A percentile compares a stretch with the other conserved stretches of the same genome.
Evolutionary conservation across 2,329 filamentous ascomycete species (phyloP).

Genomic region (Penicillium janthinellum): DNA sequence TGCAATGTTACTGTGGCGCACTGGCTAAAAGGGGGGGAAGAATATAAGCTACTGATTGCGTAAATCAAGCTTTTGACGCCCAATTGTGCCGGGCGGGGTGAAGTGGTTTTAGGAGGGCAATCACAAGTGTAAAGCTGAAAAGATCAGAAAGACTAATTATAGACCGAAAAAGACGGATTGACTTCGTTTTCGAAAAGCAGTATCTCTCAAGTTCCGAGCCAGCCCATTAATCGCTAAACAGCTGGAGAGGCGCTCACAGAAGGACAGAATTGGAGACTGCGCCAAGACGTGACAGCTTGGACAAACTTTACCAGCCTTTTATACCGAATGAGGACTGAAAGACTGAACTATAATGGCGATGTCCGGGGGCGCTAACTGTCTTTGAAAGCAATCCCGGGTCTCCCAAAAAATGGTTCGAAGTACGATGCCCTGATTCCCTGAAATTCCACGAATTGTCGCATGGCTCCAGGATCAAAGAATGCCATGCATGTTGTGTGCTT

Average conservation of each 20-base stretch:
- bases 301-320: background rate
- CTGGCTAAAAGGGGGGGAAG: background rate
- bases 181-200: background rate
- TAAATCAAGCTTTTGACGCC: background rate
- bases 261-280: background rate
- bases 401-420: background rate
- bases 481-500: background rate
- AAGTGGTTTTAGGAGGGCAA: background rate
- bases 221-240: background rate
- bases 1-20: slow-evolving; percentile 4
- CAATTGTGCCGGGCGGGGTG: background rate
- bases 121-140: background rate
- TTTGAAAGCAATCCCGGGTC: background rate
- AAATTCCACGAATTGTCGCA: background rate
- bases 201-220: background rate
- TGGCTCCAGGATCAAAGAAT: background rate
- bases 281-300: background rate
- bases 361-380: background rate
- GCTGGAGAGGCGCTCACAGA: background rate
- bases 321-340: background rate
- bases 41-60: background rate
- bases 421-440: background rate
- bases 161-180: background rate
- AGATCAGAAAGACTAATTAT: background rate
- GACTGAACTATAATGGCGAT: background rate